Evolutionary conservation across 208 protist genomes (phyloP), one percentile per base, ranked within the genome.

Genomic region (Acanthamoeba castellanii): DNA sequence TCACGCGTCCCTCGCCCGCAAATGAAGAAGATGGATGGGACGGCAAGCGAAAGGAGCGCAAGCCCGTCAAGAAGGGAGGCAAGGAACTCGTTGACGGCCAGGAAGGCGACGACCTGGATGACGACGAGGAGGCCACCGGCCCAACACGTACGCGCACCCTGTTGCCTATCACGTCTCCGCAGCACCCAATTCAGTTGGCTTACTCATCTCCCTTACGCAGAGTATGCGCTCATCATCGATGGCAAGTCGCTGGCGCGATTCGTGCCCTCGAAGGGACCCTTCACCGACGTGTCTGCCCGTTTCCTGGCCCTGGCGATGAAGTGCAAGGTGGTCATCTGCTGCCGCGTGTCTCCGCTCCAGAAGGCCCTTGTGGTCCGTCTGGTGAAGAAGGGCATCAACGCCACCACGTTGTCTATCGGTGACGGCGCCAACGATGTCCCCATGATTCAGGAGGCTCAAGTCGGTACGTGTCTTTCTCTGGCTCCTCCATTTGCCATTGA

Each of bases 381-480:
- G 16, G 93, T 98, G 37, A 96, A 97, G 94, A 72, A 96, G 70
- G 57, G 59, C 52, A 27, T 92, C 1, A 92, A 92, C 37, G 81
- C 94, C 13, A 98, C 98, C 4, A 99, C 99, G 27, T 96, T 99
- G 1, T 99, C 99, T 9, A 99, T 99, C 95, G 99, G 99, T 70
- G 99, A 99, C 96, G 99, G 99, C 87, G 99, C 99, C 14, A 99
- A 99, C 94, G 99, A 99, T 96, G 99, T 99, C 9, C 97, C 97
- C 27, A 99, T 99, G 99, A 99, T 99, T 81, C 97, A 98, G 95
- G 94, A 94, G 50, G 97, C 97, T 8, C 96, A 97, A 59, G 66
- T 95, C 47, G 90, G 89, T 92, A 20, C 13, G 32, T 59, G 14
- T 85, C 27, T 74, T 20, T 42, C 25, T 66, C 42, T 47, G 11